Percentiles rank a stretch among this genome's conserved stretches.
phyloP scores from a whole-genome alignment of 2,329 filamentous ascomycete species.

The Arthrobotrys pseudoclavata region DNA sequence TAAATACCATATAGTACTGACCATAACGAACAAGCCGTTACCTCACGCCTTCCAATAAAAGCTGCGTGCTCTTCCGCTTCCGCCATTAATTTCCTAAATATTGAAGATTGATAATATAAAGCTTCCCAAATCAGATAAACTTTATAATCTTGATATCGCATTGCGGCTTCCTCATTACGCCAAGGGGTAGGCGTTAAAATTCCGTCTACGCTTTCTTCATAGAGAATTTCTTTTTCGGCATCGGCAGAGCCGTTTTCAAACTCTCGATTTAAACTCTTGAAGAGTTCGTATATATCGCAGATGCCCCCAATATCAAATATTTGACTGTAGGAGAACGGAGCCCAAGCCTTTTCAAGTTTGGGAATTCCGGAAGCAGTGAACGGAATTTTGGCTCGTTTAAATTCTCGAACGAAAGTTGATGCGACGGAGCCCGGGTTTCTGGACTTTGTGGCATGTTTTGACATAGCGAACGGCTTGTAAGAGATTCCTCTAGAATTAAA shows the following conservation, averaged over 20 bases:
- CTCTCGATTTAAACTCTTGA: not conserved
- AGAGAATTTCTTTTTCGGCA: not conserved
- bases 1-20: not conserved
- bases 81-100: not conserved
- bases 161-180: not conserved
- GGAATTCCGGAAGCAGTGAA: not conserved
- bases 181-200: not conserved
- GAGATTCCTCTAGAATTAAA: too few species aligned
- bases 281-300: not conserved
- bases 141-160: not conserved
- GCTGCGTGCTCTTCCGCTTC: not conserved
- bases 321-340: not conserved
- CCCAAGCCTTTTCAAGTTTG: not conserved
- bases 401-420: slow-evolving; percentile 2
- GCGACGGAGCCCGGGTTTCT: not conserved
- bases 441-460: too few species aligned
- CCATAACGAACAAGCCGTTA: not conserved
- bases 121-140: slow-evolving; percentile 14
- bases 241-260: not conserved
- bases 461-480: too few species aligned
- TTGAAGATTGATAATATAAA: not conserved
- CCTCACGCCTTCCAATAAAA: too few species aligned
- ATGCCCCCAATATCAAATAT: not conserved
- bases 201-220: not conserved
- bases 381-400: not conserved